Conservation (phyloP, 495 filamentous ascomycete species). For the Neurospora sublineolata region DNA sequence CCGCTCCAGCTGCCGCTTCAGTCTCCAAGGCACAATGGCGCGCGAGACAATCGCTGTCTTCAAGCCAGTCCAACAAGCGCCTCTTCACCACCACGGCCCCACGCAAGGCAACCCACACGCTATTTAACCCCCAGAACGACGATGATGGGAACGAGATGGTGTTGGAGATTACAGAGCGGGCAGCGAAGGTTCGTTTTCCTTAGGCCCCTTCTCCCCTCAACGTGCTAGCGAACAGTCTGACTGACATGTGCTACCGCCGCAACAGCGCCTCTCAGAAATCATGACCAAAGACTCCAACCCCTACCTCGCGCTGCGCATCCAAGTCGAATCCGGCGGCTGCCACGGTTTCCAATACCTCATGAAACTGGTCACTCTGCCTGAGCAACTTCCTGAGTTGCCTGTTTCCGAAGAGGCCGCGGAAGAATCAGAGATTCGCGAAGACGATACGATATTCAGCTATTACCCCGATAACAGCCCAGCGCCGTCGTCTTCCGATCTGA, state of each 20-base stretch:
- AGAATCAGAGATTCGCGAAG: constrained; percentile 38
- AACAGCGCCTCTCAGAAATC: constrained; percentile 59
- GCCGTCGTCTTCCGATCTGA: constrained; percentile 5
- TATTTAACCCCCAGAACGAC: constrained; percentile 55
- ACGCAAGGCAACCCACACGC: constrained; percentile 25
- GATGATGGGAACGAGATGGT: constrained; percentile 74
- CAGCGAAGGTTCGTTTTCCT: constrained; percentile 52
- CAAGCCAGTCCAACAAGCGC: constrained; percentile 3
- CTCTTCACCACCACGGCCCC: constrained; percentile 23
- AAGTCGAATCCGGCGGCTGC: constrained; percentile 85
- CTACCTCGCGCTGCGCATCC: constrained; percentile 72
- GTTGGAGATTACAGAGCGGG: constrained; percentile 70
- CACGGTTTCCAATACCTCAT: constrained; percentile 98
- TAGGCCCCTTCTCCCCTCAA: neutral
- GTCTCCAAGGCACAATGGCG: neutral
- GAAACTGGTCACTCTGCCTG: constrained; percentile 55
- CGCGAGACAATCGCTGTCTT: neutral
- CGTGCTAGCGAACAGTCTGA: neutral
- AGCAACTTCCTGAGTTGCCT: constrained; percentile 20
- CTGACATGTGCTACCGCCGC: neutral
- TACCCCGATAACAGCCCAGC: constrained; percentile 2
- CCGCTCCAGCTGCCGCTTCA: neutral
- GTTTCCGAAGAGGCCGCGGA: constrained; percentile 12
- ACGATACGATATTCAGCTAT: constrained; percentile 57
- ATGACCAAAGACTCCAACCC: constrained; percentile 66